These are phyloP conservation scores for Linum lewisii DNA, from an alignment of 345 rosid species.

Conservation along the genomic window DNA sequence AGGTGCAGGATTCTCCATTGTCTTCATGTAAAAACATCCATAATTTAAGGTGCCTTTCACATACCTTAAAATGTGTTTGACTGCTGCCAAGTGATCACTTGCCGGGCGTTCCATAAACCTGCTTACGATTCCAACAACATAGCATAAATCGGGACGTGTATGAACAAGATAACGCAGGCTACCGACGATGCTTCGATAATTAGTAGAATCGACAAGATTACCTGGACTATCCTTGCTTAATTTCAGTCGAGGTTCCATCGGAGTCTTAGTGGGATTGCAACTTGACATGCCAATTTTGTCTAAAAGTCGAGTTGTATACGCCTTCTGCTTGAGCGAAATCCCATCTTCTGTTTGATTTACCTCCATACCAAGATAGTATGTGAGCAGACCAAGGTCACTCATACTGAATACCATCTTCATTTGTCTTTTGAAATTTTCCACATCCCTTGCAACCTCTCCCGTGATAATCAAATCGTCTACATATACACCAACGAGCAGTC, in stretches of 20 bases:
- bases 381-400: neutral
- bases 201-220: neutral
- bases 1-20: no score
- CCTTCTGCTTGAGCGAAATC: neutral
- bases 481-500: neutral
- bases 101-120: neutral
- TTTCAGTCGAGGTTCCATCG: neutral
- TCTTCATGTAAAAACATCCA: neutral
- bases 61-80: neutral
- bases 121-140: neutral
- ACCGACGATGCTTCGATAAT: neutral
- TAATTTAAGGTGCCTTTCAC: neutral
- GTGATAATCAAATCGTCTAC: slow-evolving; percentile 8
- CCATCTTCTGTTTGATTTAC: neutral
- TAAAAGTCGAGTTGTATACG: neutral
- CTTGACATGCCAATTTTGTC: neutral
- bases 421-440: neutral
- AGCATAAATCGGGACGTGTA: neutral
- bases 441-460: neutral
- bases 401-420: neutral
- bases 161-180: neutral
- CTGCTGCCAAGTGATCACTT: neutral
- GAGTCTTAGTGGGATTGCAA: neutral
- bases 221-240: neutral
- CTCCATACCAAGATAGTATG: slow-evolving; percentile 1